These are phyloP conservation scores for Beauveria caledonica DNA, from an alignment of 2,329 filamentous ascomycete genomes.

Conservation along the genomic window DNA sequence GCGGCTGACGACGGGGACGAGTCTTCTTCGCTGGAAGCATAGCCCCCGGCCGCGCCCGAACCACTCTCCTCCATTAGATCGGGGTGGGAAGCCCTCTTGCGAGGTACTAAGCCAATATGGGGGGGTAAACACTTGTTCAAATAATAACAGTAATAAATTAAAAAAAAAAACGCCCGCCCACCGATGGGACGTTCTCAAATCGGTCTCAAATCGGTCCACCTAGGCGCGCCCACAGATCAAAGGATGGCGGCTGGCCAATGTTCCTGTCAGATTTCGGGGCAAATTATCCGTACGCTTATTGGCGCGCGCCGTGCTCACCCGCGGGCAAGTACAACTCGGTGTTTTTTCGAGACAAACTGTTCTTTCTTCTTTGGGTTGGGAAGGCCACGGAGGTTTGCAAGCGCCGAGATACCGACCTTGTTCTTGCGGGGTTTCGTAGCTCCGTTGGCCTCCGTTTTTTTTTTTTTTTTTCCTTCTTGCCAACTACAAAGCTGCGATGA, in stretches of 20 bases:
- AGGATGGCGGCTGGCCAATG: background rate
- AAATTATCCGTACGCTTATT: too few species aligned
- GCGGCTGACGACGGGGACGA: background rate
- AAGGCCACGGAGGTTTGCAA: constrained; percentile 7
- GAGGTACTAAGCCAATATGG: background rate
- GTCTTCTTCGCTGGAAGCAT: background rate
- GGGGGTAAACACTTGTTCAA: background rate
- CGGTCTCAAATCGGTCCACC: background rate
- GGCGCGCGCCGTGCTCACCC: too few species aligned
- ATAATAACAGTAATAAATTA: too few species aligned
- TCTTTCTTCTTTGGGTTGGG: background rate
- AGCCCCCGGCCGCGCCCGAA: background rate
- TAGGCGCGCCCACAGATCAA: too few species aligned
- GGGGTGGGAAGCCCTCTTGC: background rate
- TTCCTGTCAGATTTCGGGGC: too few species aligned
- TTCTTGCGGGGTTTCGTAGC: background rate
- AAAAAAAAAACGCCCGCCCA: background rate
- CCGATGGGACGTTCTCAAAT: background rate
- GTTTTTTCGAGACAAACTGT: background rate
- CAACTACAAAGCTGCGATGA: too few species aligned
- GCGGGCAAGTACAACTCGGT: too few species aligned
- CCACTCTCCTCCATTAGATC: background rate
- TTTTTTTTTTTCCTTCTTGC: too few species aligned
- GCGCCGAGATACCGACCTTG: constrained; percentile 5
- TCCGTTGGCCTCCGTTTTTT: background rate